phyloP scores from a whole-genome alignment of 2,329 filamentous ascomycete species.

The Talaromyces sp. region DNA sequence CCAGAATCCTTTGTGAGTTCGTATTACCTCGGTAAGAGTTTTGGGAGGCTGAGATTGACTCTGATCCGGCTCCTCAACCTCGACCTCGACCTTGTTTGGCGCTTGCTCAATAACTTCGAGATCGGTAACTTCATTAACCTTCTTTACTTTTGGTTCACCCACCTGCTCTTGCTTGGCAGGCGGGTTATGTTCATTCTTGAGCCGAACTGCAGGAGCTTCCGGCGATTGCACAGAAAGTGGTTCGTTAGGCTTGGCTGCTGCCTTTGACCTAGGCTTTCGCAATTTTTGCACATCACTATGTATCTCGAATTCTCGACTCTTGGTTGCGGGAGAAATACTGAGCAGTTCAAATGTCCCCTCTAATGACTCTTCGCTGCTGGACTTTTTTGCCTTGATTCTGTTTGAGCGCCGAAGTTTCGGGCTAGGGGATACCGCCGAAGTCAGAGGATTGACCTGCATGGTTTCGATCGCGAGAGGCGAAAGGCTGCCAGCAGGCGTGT shows the following conservation, averaged over 20 bases:
- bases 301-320: not conserved
- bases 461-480: not conserved
- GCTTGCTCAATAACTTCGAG: not conserved
- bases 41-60: not conserved
- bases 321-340: slow-evolving; percentile 17
- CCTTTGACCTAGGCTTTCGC: not conserved
- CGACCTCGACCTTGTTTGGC: not conserved
- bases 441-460: not conserved
- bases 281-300: not conserved
- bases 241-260: not conserved
- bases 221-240: not conserved
- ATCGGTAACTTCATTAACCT: not conserved
- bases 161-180: not conserved
- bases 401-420: slow-evolving; percentile 9
- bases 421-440: not conserved
- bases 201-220: not conserved
- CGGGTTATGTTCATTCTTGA: not conserved
- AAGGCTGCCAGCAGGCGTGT: slow-evolving; percentile 24
- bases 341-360: slow-evolving; percentile 24
- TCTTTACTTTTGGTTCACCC: not conserved
- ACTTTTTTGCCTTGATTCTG: slow-evolving; percentile 1
- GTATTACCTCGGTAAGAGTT: slow-evolving; percentile 23
- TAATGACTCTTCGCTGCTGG: slow-evolving; percentile 13
- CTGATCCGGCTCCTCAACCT: not conserved
- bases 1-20: slow-evolving; percentile 27